Base-by-base conservation (phyloP, 345 rosid genomes). In the Pseudoturritis turrita region DNA sequence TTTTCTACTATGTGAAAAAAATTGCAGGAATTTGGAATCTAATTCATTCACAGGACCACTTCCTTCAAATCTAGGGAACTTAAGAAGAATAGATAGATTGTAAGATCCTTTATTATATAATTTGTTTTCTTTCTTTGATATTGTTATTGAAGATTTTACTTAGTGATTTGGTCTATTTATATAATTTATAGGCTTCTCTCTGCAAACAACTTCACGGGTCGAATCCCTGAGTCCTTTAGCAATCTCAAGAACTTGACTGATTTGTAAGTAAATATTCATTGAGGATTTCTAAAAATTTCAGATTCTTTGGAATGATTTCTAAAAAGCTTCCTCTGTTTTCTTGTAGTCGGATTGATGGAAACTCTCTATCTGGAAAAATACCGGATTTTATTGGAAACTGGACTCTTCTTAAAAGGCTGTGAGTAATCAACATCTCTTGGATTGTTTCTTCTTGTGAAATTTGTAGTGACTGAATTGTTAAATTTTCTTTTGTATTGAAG, bases 291-390 rank as follows among this genome's bases (percentile, higher is more conserved):
- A 36, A 15, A 13, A 33, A 14, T 68, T 11, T 14, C 4, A 1
- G n/a, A 2, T 41, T 36, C 52, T 50, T 10, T 37, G 2, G 25
- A 49, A 4, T 47, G 50, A 56, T 36, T 33, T 51, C 26, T 44
- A 40, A 15, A 23, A 46, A 52, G 59, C 21, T 36, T 10, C n/a
- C 7, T 53, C 23, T 5, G 35, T 59, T 36, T 56, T 31, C 28
- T 52, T 83, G 78, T 79, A 91, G 96, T 72, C 81, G 94, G 80
- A 79, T 91, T 41, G 97, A 91, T 80, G 99, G 96, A 49, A 95
- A 25, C 77, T 62, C 58, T 50, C 12, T 95, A 41, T 84, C 91
- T 0, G 99, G 97, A 11, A 86, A 79, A 79, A 83, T 95, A 70
- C 96, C 99, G 4, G 81, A 83, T 49, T 81, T 95, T 29, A 87